Base-by-base conservation (phyloP, 805 yeast species). In the Komagataella ulmi region DNA sequence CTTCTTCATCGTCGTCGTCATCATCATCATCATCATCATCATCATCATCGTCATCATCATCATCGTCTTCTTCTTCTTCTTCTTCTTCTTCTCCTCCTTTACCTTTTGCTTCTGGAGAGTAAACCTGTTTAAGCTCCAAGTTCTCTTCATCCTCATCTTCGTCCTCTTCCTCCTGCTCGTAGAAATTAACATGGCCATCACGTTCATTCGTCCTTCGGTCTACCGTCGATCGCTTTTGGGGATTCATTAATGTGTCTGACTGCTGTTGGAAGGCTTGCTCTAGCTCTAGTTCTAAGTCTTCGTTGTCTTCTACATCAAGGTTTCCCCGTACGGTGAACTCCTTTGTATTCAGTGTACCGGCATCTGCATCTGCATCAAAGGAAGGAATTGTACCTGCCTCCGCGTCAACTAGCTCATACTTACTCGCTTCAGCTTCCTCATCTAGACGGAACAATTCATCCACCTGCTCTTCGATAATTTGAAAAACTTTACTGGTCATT, bases 401-500 rank as follows among this genome's bases (percentile, higher is more conserved):
- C 10, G 69, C 65, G 51, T 83, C 89, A 2, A 88, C 72, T 51
- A 88, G 72, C 60, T 90, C 96, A 60, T 82, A 88, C 44, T 76
- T 76, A 23, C 84, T 77, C 47, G 83, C 88, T 62, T 87, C 90
- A 0, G 97, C 96, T 53, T 84, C 89, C 44, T 78, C 86, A 63
- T 91, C 99, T 48, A 80, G 67, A 55, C 77, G 71, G 30, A 91
- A 70, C 50, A 91, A 69, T 61, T 83, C 88, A 53, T 86, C 85
- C 3, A 91, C 96, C 51, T 79, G 79, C 44, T 76, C 76, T 56
- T 91, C 97, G 6, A 88, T 81, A 55, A 80, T 81, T 53, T 88
- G 86, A 61, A 89, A 80, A 21, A 85, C 81, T 46, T 82, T 72
- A 50, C 81, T 82, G 52, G 83, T 80, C 55, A 86, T 75, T 53